Percentiles rank a stretch among this genome's conserved stretches.
Evolutionary conservation across 805 yeast species (phyloP).

Genomic region (Jamesozyma hellenica): DNA sequence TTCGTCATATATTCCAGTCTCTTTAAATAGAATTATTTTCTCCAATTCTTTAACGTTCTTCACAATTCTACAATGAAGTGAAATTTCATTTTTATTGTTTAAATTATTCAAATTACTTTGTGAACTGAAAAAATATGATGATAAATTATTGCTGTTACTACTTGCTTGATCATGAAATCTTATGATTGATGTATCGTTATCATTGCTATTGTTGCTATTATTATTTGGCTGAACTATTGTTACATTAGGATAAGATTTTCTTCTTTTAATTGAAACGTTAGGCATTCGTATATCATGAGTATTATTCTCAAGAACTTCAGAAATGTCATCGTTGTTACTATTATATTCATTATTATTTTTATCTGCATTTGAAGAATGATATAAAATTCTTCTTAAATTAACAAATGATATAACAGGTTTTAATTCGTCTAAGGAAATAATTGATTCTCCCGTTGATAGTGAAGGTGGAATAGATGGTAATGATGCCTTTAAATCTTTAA

Average conservation of each 20-base stretch:
- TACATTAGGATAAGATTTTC: conserved; percentile 22
- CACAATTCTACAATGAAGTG: conserved; percentile 35
- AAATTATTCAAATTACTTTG: conserved; percentile 6
- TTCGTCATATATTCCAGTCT: conserved; percentile 41
- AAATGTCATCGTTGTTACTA: conserved; percentile 3
- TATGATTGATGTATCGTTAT: conserved; percentile 16
- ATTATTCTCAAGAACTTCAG: conserved; percentile 5
- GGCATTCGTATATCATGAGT: conserved; percentile 20
- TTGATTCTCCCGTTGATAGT: conserved; percentile 45
- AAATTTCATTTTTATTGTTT: conserved; percentile 11
- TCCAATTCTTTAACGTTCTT: conserved; percentile 38
- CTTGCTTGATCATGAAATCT: conserved; percentile 26
- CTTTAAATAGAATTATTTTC: conserved; percentile 26
- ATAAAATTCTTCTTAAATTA: conserved; percentile 34
- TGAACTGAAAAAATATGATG: not conserved
- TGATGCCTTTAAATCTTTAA: conserved; percentile 51
- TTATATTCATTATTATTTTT: not conserved
- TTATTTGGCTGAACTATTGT: conserved; percentile 17
- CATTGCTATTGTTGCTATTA: not conserved
- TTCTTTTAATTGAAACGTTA: conserved; percentile 22
- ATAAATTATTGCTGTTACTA: conserved; percentile 3
- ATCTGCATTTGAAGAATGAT: conserved; percentile 1
- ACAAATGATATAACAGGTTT: conserved; percentile 53
- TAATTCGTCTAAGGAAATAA: conserved; percentile 48
- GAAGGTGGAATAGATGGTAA: conserved; percentile 42